phyloP scores from a whole-genome alignment of 352 stramenopile genomes.

The Aphanomyces cochlioides region DNA sequence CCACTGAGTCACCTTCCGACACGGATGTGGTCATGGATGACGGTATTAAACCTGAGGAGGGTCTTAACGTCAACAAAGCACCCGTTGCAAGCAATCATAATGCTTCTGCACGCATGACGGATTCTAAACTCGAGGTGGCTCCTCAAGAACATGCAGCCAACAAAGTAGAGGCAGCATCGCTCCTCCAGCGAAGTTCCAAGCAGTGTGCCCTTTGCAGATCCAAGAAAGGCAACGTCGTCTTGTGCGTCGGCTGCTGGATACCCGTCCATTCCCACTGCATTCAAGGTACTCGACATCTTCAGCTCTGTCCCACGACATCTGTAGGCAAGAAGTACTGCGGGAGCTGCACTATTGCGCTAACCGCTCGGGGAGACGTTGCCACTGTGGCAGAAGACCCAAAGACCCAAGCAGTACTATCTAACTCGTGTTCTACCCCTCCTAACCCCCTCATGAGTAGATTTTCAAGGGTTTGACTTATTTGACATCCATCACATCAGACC shows the following conservation, averaged over 20 bases:
- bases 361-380: background rate
- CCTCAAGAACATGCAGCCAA: background rate
- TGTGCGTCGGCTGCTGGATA: conserved; percentile 26
- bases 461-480: conserved; percentile 7
- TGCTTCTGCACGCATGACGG: no score
- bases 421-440: background rate
- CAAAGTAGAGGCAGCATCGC: background rate
- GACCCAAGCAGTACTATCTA: background rate
- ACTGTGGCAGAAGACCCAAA: background rate
- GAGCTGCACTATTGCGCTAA: conserved; percentile 20
- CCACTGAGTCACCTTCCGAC: no score
- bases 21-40: no score
- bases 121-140: no score
- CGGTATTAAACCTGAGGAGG: no score
- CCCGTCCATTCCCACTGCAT: conserved; percentile 24
- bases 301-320: background rate
- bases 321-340: conserved; percentile 25
- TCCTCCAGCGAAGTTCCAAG: conserved; percentile 19
- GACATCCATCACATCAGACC: conserved; percentile 18
- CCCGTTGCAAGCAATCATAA: no score
- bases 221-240: conserved; percentile 20
- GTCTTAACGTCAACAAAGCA: no score
- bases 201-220: conserved; percentile 11
- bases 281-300: conserved; percentile 2
- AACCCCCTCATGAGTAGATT: conserved; percentile 20